Evolutionary conservation across 2,329 filamentous ascomycete species (phyloP).

Genomic region (Ceratocystis ficicola): DNA sequence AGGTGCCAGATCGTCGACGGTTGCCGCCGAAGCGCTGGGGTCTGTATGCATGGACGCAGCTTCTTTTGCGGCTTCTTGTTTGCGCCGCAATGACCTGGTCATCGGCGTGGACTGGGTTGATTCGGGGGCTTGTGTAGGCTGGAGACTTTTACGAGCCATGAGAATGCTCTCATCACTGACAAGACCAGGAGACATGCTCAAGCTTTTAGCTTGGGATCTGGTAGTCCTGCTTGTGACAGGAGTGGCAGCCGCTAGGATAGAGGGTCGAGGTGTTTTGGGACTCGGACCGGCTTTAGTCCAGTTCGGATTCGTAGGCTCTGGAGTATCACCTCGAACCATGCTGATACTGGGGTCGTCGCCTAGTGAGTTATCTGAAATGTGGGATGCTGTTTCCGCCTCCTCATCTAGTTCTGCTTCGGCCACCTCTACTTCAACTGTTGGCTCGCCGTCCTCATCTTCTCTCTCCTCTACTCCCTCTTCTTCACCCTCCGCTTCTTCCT

Average conservation of each 20-base stretch:
- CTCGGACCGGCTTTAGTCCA: not conserved
- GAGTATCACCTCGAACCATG: conserved; percentile 13
- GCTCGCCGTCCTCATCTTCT: not conserved
- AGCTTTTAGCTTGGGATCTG: conserved; percentile 19
- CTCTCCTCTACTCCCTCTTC: not conserved
- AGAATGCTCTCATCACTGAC: conserved; percentile 10
- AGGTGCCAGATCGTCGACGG: not conserved
- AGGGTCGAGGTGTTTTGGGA: conserved; percentile 2
- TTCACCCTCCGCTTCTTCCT: not conserved
- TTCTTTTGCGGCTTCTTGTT: not conserved
- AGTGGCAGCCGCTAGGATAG: not conserved
- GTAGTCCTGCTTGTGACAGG: conserved; percentile 17
- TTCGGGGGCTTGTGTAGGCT: not conserved
- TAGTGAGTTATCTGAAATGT: conserved; percentile 6
- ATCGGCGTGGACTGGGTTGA: not conserved
- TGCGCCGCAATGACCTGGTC: not conserved
- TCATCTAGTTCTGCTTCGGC: not conserved
- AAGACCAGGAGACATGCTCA: conserved; percentile 16
- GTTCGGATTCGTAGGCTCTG: not conserved
- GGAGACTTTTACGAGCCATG: conserved; percentile 11
- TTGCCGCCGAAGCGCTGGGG: not conserved
- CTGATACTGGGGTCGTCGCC: conserved; percentile 18
- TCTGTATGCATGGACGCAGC: not conserved
- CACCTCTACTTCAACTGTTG: not conserved
- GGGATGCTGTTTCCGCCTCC: conserved; percentile 2